phyloP scores from a whole-genome alignment of 2,329 filamentous ascomycete genomes.

The Dothideomycetes sp. region DNA sequence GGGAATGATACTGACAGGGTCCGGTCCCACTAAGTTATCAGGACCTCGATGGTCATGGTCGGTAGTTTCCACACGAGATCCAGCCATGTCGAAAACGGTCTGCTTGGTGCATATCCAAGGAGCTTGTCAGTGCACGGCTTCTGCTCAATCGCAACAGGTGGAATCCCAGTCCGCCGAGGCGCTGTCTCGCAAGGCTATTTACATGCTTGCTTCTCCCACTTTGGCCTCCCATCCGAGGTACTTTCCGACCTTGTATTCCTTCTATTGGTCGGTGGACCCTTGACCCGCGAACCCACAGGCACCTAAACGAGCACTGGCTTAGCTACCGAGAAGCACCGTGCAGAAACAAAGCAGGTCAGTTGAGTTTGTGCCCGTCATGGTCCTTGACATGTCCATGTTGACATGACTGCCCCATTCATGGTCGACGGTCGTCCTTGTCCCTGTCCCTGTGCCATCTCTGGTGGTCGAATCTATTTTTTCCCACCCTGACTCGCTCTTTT shows the following conservation, averaged over 20 bases:
- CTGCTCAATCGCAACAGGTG: conserved; percentile 11
- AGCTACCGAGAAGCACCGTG: conserved; percentile 12
- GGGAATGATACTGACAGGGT: conserved; percentile 13
- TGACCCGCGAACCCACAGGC: conserved; percentile 10
- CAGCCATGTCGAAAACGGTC: conserved; percentile 10
- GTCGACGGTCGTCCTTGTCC: conserved; percentile 9
- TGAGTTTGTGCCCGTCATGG: conserved; percentile 12
- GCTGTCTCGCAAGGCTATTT: conserved; percentile 12
- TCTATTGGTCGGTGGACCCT: conserved; percentile 12
- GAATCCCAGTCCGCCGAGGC: conserved; percentile 7
- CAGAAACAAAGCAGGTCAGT: conserved; percentile 13
- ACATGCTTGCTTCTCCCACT: conserved; percentile 9
- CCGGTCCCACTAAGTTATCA: conserved; percentile 8
- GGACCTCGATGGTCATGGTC: conserved; percentile 6
- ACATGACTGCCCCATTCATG: too few relatives aligned
- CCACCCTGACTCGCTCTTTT: conserved; percentile 8
- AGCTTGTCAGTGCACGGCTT: conserved; percentile 9
- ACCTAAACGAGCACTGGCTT: conserved; percentile 11
- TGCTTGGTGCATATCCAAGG: conserved; percentile 9
- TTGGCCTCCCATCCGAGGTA: conserved; percentile 12
- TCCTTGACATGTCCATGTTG: conserved; percentile 13
- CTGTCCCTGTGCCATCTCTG: conserved; percentile 9
- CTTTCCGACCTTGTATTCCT: conserved; percentile 9
- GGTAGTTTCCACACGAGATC: conserved; percentile 11
- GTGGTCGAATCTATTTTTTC: too few relatives aligned